Evolutionary conservation across 2,329 filamentous ascomycete species (phyloP).

Genomic region (Fusarium sp.): DNA sequence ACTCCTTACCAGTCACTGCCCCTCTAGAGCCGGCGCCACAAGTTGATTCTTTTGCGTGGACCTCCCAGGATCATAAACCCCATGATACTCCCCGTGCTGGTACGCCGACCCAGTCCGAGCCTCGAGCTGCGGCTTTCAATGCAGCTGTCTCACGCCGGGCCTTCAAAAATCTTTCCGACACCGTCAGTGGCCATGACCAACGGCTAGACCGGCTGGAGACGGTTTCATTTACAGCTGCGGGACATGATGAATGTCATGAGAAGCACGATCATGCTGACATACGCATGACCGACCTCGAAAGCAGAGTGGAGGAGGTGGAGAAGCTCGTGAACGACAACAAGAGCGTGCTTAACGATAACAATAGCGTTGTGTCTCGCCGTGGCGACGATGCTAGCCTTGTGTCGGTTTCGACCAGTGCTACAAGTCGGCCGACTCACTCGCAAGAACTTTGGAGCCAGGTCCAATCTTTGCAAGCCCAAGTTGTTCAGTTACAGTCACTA

Average conservation of each 20-base stretch:
- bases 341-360: slow-evolving; percentile 61
- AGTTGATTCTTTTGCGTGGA: slow-evolving; percentile 48
- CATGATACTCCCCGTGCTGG: slow-evolving; percentile 38
- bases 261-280: slow-evolving; percentile 77
- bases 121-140: slow-evolving; percentile 40
- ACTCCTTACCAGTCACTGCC: slow-evolving; percentile 11
- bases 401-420: slow-evolving; percentile 62
- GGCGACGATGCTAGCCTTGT: slow-evolving; percentile 63
- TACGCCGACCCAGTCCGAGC: slow-evolving; percentile 51
- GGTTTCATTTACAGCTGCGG: slow-evolving; percentile 75
- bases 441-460: slow-evolving; percentile 67
- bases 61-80: slow-evolving; percentile 37
- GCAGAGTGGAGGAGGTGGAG: slow-evolving; percentile 72
- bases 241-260: slow-evolving; percentile 79
- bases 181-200: slow-evolving; percentile 72
- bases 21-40: slow-evolving; percentile 35
- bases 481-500: slow-evolving; percentile 70
- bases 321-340: slow-evolving; percentile 65
- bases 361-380: slow-evolving; percentile 58
- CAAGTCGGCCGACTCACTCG: slow-evolving; percentile 57
- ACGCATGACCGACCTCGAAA: slow-evolving; percentile 78
- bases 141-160: slow-evolving; percentile 53
- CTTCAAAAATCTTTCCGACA: slow-evolving; percentile 64
- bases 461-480: slow-evolving; percentile 64
- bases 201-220: slow-evolving; percentile 80